Evolutionary conservation across 78 protist species (phyloP).

Genomic region (Dictyostelium intermedium): DNA sequence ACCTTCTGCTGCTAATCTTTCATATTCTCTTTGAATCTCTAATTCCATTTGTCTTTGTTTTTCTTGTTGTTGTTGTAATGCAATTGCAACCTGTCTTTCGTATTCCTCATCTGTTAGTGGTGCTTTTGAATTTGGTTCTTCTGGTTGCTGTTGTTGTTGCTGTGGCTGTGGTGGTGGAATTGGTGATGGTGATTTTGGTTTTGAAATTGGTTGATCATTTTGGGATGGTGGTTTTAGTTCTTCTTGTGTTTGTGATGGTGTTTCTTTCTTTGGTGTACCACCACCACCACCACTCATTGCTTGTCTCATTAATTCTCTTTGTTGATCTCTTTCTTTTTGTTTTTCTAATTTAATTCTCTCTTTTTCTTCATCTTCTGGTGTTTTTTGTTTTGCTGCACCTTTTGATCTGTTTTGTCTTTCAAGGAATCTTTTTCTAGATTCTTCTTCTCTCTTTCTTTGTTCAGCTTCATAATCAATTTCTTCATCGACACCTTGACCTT

Average conservation of each 20-base stretch:
- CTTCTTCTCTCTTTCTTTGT: slow-evolving; percentile 38
- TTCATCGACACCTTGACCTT: background rate
- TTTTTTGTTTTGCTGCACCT: background rate
- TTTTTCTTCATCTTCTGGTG: slow-evolving; percentile 32
- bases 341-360: slow-evolving; percentile 16
- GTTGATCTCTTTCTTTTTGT: slow-evolving; percentile 60
- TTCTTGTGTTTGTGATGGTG: too few species aligned
- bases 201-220: too few species aligned
- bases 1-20: slow-evolving; percentile 53
- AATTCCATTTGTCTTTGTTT: slow-evolving; percentile 54
- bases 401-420: slow-evolving; percentile 17
- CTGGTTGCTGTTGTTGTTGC: background rate
- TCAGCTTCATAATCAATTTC: slow-evolving; percentile 29
- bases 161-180: background rate
- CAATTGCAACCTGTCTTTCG: background rate
- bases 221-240: too few species aligned
- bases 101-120: background rate
- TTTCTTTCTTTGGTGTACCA: too few species aligned
- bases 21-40: slow-evolving; percentile 55
- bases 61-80: slow-evolving; percentile 28
- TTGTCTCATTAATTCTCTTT: slow-evolving; percentile 38
- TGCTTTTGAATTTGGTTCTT: background rate
- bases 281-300: background rate
- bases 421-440: background rate
- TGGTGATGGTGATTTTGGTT: background rate